These are phyloP conservation scores for Axilococcus clingmanii DNA, from an alignment of 139 green algal species.

Conservation along the genomic window DNA sequence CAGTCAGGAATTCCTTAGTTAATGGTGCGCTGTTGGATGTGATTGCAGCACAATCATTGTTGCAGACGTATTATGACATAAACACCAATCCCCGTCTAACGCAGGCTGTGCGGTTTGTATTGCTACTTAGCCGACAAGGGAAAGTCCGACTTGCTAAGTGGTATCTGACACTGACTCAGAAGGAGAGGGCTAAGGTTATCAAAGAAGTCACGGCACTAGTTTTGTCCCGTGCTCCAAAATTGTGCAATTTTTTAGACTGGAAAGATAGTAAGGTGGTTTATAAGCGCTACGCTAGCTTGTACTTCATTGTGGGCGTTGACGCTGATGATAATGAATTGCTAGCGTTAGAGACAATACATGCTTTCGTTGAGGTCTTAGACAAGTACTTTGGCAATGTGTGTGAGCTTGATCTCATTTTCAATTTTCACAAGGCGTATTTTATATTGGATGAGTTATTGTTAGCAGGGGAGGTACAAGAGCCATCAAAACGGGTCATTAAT, in stretches of 20 bases:
- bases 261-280: constrained; percentile 54
- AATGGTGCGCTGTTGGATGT: too few species aligned
- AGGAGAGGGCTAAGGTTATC: constrained; percentile 76
- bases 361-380: constrained; percentile 89
- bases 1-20: too few species aligned
- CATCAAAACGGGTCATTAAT: constrained; percentile 61
- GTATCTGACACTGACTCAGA: constrained; percentile 89
- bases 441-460: constrained; percentile 97
- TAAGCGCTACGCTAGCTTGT: constrained; percentile 92
- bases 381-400: constrained; percentile 98
- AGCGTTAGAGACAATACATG: constrained; percentile 90
- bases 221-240: constrained; percentile 66
- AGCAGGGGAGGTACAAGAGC: constrained; percentile 89
- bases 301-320: constrained; percentile 87
- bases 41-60: too few species aligned
- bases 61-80: too few species aligned
- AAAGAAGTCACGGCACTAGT: constrained; percentile 75
- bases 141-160: constrained; percentile 97
- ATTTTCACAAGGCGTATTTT: constrained; percentile 85
- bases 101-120: constrained; percentile 95
- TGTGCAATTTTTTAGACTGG: constrained; percentile 99
- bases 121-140: constrained; percentile 89
- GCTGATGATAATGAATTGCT: constrained; percentile 72
- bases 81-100: too few species aligned
- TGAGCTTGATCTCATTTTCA: constrained; percentile 99